These are phyloP conservation scores for Candida ortonii DNA, from an alignment of 805 yeast species.

Conservation along the genomic window DNA sequence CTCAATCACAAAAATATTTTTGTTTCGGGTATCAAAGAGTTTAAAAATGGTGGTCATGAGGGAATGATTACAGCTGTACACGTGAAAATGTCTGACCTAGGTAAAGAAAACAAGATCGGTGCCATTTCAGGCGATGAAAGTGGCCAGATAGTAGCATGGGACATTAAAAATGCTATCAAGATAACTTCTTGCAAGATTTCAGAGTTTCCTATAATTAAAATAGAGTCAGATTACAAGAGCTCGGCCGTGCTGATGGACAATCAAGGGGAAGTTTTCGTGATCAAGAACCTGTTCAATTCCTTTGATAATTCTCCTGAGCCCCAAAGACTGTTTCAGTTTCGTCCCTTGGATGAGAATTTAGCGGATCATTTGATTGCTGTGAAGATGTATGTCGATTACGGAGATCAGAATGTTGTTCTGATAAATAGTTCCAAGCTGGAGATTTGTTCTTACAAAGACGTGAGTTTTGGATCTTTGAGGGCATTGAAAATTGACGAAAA, in stretches of 20 bases:
- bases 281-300: slow-evolving; percentile 19
- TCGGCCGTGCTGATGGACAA: slow-evolving; percentile 23
- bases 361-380: slow-evolving; percentile 13
- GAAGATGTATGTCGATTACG: slow-evolving; percentile 32
- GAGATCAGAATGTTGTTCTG: slow-evolving; percentile 26
- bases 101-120: slow-evolving; percentile 28
- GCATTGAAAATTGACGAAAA: slow-evolving; percentile 8
- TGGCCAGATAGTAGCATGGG: slow-evolving; percentile 34
- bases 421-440: slow-evolving; percentile 19
- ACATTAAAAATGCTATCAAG: slow-evolving; percentile 22
- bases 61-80: slow-evolving; percentile 25
- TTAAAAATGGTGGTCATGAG: slow-evolving; percentile 16
- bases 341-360: slow-evolving; percentile 5
- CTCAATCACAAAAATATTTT: slow-evolving; percentile 27
- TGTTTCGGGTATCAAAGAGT: slow-evolving; percentile 23
- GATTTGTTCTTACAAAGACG: slow-evolving; percentile 20
- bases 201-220: slow-evolving; percentile 17
- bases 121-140: slow-evolving; percentile 31
- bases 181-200: slow-evolving; percentile 14
- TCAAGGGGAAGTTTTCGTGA: slow-evolving; percentile 24
- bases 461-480: slow-evolving; percentile 6
- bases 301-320: slow-evolving; percentile 10
- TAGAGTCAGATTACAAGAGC: slow-evolving; percentile 31
- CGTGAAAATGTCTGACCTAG: slow-evolving; percentile 20
- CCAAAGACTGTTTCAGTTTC: slow-evolving; percentile 6